phyloP scores from a whole-genome alignment of 2,329 filamentous ascomycete genomes.

The Ceratocystis cubensis region DNA sequence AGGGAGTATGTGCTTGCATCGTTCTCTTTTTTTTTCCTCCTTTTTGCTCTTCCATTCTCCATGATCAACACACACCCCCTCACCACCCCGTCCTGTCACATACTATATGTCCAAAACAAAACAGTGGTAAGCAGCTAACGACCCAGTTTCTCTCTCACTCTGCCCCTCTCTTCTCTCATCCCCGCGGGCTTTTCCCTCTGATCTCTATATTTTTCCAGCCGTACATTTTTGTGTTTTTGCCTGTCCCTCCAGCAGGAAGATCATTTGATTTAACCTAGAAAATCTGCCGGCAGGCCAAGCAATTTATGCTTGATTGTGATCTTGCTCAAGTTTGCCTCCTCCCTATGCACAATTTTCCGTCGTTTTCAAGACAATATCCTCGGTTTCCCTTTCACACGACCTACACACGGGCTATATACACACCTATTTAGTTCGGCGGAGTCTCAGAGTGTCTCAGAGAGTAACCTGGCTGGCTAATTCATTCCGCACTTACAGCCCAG shows the following conservation, averaged over 20 bases:
- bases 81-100: background rate
- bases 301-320: background rate
- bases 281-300: background rate
- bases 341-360: background rate
- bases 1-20: background rate
- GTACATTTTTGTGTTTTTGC: background rate
- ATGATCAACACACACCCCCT: slow-evolving; percentile 5
- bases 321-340: background rate
- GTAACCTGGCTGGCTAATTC: background rate
- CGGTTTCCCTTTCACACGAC: background rate
- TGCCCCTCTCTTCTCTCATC: slow-evolving; percentile 2
- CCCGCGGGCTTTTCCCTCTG: background rate
- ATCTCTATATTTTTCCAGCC: background rate
- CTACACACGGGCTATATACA: background rate
- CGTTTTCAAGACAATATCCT: background rate
- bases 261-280: background rate
- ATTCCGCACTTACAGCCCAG: background rate
- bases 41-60: background rate
- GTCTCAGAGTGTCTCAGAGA: slow-evolving; percentile 6
- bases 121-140: background rate
- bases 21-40: background rate
- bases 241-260: background rate
- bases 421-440: background rate
- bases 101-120: slow-evolving; percentile 3
- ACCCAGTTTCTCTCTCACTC: slow-evolving; percentile 2